phyloP scores from a whole-genome alignment of 768 basidiomycete genomes.

The Kwoniella shandongensis region DNA sequence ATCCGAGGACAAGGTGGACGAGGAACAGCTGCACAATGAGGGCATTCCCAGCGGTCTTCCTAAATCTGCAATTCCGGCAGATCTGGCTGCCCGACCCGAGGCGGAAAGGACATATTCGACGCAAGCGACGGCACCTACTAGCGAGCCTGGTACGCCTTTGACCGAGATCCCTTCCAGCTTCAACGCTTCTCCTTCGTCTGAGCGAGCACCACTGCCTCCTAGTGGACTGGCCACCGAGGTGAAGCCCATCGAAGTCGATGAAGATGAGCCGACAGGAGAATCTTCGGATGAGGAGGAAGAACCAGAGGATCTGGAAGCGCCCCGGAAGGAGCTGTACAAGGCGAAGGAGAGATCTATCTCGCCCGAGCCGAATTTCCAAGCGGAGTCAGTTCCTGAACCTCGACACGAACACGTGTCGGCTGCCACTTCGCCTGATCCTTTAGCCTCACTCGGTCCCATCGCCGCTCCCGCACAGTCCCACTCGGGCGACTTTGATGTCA shows the following conservation, averaged over 20 bases:
- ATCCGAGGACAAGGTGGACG: neutral
- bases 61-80: slow-evolving; percentile 33
- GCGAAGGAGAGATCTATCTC: slow-evolving; percentile 5
- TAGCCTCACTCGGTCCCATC: slow-evolving; percentile 19
- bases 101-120: slow-evolving; percentile 47
- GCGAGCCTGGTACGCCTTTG: slow-evolving; percentile 40
- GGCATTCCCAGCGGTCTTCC: slow-evolving; percentile 57
- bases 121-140: slow-evolving; percentile 37
- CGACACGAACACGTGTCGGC: neutral
- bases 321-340: slow-evolving; percentile 19
- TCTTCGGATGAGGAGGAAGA: slow-evolving; percentile 52
- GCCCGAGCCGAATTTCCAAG: neutral
- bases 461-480: slow-evolving; percentile 8
- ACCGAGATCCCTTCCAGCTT: slow-evolving; percentile 2
- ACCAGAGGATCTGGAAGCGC: slow-evolving; percentile 53
- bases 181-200: neutral
- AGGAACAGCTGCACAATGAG: slow-evolving; percentile 14
- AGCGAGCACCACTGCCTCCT: slow-evolving; percentile 3
- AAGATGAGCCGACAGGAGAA: slow-evolving; percentile 22
- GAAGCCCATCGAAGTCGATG: neutral
- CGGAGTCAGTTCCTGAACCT: neutral
- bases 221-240: slow-evolving; percentile 11
- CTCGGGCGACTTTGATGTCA: neutral
- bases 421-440: slow-evolving; percentile 4
- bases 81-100: slow-evolving; percentile 28